Base-by-base conservation (phyloP, 768 basidiomycete species). In the Agaricus sinodeliciosus region DNA sequence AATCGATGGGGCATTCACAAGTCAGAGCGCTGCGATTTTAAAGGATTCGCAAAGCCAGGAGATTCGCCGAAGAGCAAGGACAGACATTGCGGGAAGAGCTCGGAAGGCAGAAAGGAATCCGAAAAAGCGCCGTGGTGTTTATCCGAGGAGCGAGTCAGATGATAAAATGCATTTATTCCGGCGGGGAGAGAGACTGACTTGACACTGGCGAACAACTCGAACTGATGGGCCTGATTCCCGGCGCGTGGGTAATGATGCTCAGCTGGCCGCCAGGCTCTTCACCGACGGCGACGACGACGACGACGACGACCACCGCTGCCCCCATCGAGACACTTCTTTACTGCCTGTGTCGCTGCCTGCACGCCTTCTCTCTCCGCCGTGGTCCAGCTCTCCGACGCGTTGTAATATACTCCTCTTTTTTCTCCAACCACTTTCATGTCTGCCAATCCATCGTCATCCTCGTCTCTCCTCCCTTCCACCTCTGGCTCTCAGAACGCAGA, bases 401-500 rank as follows among this genome's bases (percentile, higher is more conserved):
- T 57, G 47, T 54, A 49, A 47, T 56, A 60, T 50, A 63, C 45
- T 48, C 44, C 45, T 22, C 26, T 41, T 39, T 26, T 16, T 39
- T 35, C 47, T 42, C 39, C 47, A 44, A 51, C 42, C 49, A 57
- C 55, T 59, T 58, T 65, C 63, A 68, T 82, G 79, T 79, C 81
- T 55, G 63, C 70, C 55, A 67, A 79, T 60, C 73, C 78, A 35
- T 70, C 77, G 55, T 70, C 77, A 43, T 74, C 77, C 50, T 69
- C 73, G 66, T 72, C 54, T 63, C 74, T 53, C 65, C 69, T 57
- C 64, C 69, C 56, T 67, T 67, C 58, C 73, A 75, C 75, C 52
- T 70, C 80, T 53, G 84, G 75, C 57, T 78, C 77, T 54, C 77
- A 78, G 63, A 79, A 73, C 59, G 67, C 74, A 44, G 78, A 83